A percentile compares a stretch with the other conserved stretches of the same genome.
Conservation (phyloP, 2,329 filamentous ascomycete species). For the Alternaria triticimaculans region DNA sequence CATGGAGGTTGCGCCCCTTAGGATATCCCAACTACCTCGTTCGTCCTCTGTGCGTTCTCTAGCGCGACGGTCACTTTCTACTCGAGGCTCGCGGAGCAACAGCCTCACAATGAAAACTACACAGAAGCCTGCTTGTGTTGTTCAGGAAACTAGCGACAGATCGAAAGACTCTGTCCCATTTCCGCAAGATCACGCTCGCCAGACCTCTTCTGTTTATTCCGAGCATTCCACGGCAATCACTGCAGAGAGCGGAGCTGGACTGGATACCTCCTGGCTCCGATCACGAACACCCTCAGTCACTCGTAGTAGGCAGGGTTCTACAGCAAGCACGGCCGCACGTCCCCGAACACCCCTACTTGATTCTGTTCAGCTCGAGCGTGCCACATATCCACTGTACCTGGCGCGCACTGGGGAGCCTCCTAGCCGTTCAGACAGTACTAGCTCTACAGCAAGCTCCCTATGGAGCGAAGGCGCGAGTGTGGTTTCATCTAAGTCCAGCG, state of each 20-base stretch:
- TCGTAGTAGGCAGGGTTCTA: constrained; percentile 16
- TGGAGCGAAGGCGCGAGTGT: constrained; percentile 42
- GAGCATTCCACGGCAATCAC: constrained; percentile 20
- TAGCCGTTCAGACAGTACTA: constrained; percentile 38
- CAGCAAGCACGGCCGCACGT: constrained; percentile 17
- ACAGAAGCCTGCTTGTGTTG: constrained; percentile 45
- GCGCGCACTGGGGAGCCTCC: constrained; percentile 10
- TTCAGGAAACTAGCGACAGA: constrained; percentile 50
- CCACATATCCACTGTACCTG: constrained; percentile 1
- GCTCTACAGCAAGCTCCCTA: constrained; percentile 30
- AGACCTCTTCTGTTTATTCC: constrained; percentile 9
- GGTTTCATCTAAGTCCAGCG: constrained; percentile 40
- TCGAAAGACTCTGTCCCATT: constrained; percentile 30
- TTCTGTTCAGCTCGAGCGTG: constrained; percentile 25
- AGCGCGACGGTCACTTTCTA: constrained; percentile 36
- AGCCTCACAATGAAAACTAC: constrained; percentile 32
- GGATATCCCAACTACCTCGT: constrained; percentile 33
- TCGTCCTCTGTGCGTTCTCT: constrained; percentile 47
- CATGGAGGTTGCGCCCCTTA: constrained; percentile 40
- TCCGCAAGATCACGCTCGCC: constrained; percentile 4
- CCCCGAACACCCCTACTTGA: constrained; percentile 34
- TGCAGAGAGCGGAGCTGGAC: constrained; percentile 19
- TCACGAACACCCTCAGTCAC: constrained; percentile 20
- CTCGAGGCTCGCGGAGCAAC: constrained; percentile 36
- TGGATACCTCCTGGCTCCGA: constrained; percentile 29